Evolutionary conservation across 2,329 filamentous ascomycete species (phyloP), one percentile per base, ranked within the genome.

Genomic region (Claviceps humidiphila): DNA sequence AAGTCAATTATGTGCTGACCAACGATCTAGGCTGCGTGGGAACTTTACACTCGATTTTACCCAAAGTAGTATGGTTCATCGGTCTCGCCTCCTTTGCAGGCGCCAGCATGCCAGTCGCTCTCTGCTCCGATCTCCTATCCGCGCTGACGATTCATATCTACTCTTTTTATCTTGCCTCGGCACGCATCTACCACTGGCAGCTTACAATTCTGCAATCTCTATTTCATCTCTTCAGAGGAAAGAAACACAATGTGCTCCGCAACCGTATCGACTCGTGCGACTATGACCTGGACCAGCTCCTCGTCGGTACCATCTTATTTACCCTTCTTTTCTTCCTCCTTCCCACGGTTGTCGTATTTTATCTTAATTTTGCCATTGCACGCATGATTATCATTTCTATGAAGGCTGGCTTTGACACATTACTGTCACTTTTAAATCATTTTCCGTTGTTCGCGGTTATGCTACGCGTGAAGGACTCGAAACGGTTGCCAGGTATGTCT

Each of bases 191-290:
- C 68, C 89, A 97, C 70, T 98, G 93, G 93, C 93, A 98, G 69
- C 82, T 98, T 55, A 95, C 87, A 3, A 97, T 98, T 56, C 85
- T 98, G 58, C 84, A 91, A 58, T 97, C 91, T 11, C 81, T 98
- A n/a, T 98, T 98, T 68, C 94, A 98, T 66, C 82, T 98, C 9
- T 98, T 98, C 65, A 87, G 91, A 37, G 94, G 93, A 54, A 97
- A 96, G 73, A 98, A 98, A 68, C 86, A 95, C 64, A 98, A 98
- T 60, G 85, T 98, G 16, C 79, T 98, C 22, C 86, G 94, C 56
- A 95, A 96, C 64, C 89, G 93, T 69, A 97, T 98, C 62, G 93
- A 98, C 66, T 95, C 90, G 47, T 98, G 93, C 74, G 93, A 97
- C 70, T 98, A 98, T 70, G 93, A 97, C 65, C 79, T 98, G 24